Evolutionary conservation across 2,329 filamentous ascomycete species (phyloP).

Genomic region (Leptosphaerulina australis): DNA sequence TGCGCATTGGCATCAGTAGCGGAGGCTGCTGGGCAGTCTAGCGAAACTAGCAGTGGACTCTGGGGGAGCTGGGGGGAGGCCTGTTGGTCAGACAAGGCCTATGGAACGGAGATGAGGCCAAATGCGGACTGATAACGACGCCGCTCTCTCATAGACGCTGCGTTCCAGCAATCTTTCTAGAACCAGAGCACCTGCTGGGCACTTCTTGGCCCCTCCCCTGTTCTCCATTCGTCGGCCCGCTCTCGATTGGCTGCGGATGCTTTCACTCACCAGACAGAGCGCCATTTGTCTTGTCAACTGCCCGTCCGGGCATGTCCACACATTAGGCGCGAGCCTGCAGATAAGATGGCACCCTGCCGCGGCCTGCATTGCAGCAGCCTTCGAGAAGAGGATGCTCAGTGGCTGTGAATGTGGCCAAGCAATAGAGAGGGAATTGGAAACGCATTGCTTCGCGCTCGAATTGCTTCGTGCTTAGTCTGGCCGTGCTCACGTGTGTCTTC

Average conservation of each 20-base stretch:
- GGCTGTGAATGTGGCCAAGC: constrained; percentile 20
- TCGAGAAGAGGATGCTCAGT: constrained; percentile 13
- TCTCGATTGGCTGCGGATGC: constrained; percentile 14
- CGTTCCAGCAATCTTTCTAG: constrained; percentile 33
- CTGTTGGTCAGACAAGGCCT: constrained; percentile 19
- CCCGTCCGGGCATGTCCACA: constrained; percentile 25
- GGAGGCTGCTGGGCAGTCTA: constrained; percentile 22
- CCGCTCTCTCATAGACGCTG: constrained; percentile 5
- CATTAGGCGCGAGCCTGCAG: constrained; percentile 13
- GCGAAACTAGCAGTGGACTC: constrained; percentile 4
- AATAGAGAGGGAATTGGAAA: constrained; percentile 9
- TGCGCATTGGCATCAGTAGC: constrained; percentile 27
- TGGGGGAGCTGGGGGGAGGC: constrained; percentile 11
- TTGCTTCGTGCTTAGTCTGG: constrained; percentile 19
- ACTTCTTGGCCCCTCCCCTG: no score
- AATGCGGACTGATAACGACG: constrained; percentile 26
- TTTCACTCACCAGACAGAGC: constrained; percentile 10
- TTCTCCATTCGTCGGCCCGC: no score
- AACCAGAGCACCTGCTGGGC: constrained; percentile 19
- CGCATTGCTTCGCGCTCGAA: no score
- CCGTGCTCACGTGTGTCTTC: constrained; percentile 26
- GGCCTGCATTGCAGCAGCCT: constrained; percentile 13
- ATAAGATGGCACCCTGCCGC: constrained; percentile 19
- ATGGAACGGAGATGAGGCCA: constrained; percentile 27
- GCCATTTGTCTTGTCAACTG: constrained; percentile 32